Conservation (phyloP, 2,329 filamentous ascomycete species). For the Calycina herbarum region DNA sequence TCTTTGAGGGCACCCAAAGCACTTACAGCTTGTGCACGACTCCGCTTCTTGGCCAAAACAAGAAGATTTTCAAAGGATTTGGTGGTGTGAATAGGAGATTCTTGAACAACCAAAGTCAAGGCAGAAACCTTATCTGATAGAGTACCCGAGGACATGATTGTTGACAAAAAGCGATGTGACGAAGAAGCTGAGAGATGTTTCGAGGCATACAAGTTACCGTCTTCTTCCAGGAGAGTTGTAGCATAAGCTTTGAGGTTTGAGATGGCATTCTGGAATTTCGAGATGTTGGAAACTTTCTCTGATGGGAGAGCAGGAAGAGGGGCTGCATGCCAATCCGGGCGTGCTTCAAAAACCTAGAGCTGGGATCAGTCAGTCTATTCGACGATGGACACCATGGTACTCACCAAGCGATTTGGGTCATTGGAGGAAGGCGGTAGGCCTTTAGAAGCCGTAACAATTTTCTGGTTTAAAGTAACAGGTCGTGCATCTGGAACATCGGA, state of each 20-base stretch:
- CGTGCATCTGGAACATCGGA: slow-evolving; percentile 27
- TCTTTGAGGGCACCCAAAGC: slow-evolving; percentile 94
- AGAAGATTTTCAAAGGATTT: slow-evolving; percentile 87
- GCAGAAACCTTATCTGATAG: slow-evolving; percentile 96
- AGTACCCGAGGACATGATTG: slow-evolving; percentile 95
- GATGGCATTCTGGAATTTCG: slow-evolving; percentile 51
- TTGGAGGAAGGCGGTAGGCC: slow-evolving; percentile 20
- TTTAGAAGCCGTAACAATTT: background rate
- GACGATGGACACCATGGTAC: slow-evolving; percentile 21
- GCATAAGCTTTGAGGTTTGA: slow-evolving; percentile 69
- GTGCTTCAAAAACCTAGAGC: slow-evolving; percentile 56
- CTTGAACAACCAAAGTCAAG: slow-evolving; percentile 88
- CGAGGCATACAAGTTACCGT: slow-evolving; percentile 72
- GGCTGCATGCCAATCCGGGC: slow-evolving; percentile 67
- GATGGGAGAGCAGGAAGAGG: slow-evolving; percentile 53
- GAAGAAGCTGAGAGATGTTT: slow-evolving; percentile 75
- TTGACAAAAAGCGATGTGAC: slow-evolving; percentile 93
- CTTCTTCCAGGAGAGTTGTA: slow-evolving; percentile 70
- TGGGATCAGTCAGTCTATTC: slow-evolving; percentile 32
- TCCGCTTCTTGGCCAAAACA: slow-evolving; percentile 84
- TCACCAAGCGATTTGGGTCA: slow-evolving; percentile 37
- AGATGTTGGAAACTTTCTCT: slow-evolving; percentile 45
- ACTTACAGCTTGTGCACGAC: slow-evolving; percentile 86
- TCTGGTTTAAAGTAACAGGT: slow-evolving; percentile 15
- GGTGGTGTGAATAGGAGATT: slow-evolving; percentile 90